Evolutionary conservation across 306 rosid species (phyloP).

Genomic region (Dalbergia cultrata): DNA sequence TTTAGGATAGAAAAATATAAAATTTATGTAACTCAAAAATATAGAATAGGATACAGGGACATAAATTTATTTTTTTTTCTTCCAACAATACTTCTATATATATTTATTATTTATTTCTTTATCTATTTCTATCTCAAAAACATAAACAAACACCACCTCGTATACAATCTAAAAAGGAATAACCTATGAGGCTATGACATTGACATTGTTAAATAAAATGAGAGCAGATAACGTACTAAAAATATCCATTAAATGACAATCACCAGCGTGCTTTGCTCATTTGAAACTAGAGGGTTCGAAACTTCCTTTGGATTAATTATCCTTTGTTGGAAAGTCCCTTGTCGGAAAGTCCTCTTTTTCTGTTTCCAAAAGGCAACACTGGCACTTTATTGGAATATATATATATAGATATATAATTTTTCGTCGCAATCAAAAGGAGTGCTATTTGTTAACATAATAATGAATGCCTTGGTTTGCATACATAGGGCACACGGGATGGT

Average conservation of each 20-base stretch:
- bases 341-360: slow-evolving; percentile 24
- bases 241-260: slow-evolving; percentile 22
- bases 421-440: neutral
- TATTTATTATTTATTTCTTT: too few species aligned
- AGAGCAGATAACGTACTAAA: neutral
- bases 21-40: too few species aligned
- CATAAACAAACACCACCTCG: too few species aligned
- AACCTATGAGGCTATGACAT: neutral
- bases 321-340: slow-evolving; percentile 3
- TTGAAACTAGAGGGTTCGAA: slow-evolving; percentile 28
- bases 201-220: neutral
- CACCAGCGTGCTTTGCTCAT: neutral
- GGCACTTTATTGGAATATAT: slow-evolving; percentile 7
- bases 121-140: too few species aligned
- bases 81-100: too few species aligned
- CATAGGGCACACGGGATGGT: neutral
- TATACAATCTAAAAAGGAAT: too few species aligned
- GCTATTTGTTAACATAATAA: neutral
- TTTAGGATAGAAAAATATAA: too few species aligned
- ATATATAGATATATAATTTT: too few species aligned
- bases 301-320: slow-evolving; percentile 33
- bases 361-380: neutral
- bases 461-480: slow-evolving; percentile 24
- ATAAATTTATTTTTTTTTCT: too few species aligned
- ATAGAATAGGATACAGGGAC: too few species aligned